Percentiles rank a stretch among this genome's conserved stretches.
phyloP scores from a whole-genome alignment of 805 yeast genomes.

The Kluyveromyces starmeri region DNA sequence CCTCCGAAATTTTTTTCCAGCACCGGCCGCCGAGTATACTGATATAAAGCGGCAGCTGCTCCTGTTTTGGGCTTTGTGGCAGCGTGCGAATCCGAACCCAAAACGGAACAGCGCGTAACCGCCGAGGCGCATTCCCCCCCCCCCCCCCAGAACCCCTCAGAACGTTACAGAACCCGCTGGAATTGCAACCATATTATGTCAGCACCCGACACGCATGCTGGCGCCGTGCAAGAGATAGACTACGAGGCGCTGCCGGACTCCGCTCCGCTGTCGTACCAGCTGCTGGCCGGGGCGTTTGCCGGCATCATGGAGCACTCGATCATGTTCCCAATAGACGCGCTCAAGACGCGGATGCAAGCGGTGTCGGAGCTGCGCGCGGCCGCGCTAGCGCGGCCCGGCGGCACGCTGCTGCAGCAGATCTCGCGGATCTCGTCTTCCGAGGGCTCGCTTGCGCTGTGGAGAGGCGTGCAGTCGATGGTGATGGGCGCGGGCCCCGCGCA shows the following conservation, averaged over 20 bases:
- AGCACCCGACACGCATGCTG: no score
- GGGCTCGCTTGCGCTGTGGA: slow-evolving; percentile 84
- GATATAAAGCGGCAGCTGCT: no score
- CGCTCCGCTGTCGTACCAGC: slow-evolving; percentile 74
- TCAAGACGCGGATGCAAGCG: slow-evolving; percentile 87
- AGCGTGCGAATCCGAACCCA: no score
- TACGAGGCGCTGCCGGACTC: slow-evolving; percentile 87
- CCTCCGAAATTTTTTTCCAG: no score
- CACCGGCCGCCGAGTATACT: no score
- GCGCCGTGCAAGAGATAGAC: slow-evolving; percentile 55
- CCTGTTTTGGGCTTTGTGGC: no score
- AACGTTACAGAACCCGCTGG: no score
- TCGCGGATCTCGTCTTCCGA: slow-evolving; percentile 74
- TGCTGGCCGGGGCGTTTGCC: slow-evolving; percentile 95
- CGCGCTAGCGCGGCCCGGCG: slow-evolving; percentile 25
- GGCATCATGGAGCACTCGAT: slow-evolving; percentile 98
- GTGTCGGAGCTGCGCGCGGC: slow-evolving; percentile 6
- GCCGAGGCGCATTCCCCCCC: no score
- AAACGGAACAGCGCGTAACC: no score
- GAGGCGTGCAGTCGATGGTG: slow-evolving; percentile 86
- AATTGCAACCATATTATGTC: no score
- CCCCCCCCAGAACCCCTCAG: no score
- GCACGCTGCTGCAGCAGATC: slow-evolving; percentile 51
- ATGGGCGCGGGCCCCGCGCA: slow-evolving; percentile 99
- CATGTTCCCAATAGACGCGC: slow-evolving; percentile 94